Percentiles rank a stretch among this genome's conserved stretches.
These are phyloP conservation scores for Elsinoe necatrix DNA, from an alignment of 2,329 filamentous ascomycete genomes.

Conservation along the genomic window DNA sequence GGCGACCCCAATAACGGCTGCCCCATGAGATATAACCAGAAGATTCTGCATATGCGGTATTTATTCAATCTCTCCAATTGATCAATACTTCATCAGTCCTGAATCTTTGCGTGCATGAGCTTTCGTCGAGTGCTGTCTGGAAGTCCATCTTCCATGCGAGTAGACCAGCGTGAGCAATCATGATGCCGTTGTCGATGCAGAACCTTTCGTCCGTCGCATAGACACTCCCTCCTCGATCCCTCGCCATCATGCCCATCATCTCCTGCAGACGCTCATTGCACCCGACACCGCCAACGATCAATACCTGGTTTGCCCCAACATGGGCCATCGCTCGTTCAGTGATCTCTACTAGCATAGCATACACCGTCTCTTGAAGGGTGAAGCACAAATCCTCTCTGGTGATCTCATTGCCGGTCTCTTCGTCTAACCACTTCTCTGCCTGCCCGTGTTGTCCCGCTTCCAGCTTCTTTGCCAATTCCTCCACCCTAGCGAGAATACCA, in stretches of 20 bases:
- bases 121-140: slow-evolving; percentile 66
- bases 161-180: slow-evolving; percentile 95
- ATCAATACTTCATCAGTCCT: slow-evolving; percentile 44
- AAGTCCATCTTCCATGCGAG: slow-evolving; percentile 77
- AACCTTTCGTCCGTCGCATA: slow-evolving; percentile 95
- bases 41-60: background rate
- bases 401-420: slow-evolving; percentile 49
- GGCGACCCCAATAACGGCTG: background rate
- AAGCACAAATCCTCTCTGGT: slow-evolving; percentile 86
- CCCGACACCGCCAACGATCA: slow-evolving; percentile 92
- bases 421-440: slow-evolving; percentile 29
- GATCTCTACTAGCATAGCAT: slow-evolving; percentile 95
- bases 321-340: slow-evolving; percentile 98
- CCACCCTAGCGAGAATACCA: slow-evolving; percentile 77
- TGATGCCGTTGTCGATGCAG: slow-evolving; percentile 98
- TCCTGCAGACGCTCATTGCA: slow-evolving; percentile 91
- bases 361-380: slow-evolving; percentile 89
- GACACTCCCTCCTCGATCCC: slow-evolving; percentile 77
- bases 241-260: slow-evolving; percentile 97
- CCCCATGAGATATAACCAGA: background rate
- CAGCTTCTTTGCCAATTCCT: slow-evolving; percentile 67
- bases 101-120: slow-evolving; percentile 54
- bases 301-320: slow-evolving; percentile 79
- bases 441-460: slow-evolving; percentile 27
- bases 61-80: slow-evolving; percentile 39